A percentile compares a stretch with the other conserved stretches of the same genome.
Conservation (phyloP, 2,329 filamentous ascomycete species). For the Aspergillus novofumigatus region DNA sequence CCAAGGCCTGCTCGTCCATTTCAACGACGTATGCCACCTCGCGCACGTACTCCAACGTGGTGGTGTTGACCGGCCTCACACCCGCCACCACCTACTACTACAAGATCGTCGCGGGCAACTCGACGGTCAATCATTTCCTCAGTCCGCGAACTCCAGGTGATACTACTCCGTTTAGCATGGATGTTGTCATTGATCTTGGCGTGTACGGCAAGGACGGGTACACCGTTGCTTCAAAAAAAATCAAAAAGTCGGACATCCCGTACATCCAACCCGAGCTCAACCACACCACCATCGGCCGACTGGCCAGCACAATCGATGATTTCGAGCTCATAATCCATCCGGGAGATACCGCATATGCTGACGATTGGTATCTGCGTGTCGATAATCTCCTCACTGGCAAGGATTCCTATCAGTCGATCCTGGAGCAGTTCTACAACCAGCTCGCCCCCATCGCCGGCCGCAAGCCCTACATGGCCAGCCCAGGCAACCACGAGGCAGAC, state of each 20-base stretch:
- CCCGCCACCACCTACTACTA: constrained; percentile 59
- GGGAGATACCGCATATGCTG: constrained; percentile 55
- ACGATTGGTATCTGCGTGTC: constrained; percentile 51
- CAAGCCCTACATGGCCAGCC: constrained; percentile 55
- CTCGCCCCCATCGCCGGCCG: constrained; percentile 51
- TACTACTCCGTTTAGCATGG: constrained; percentile 50
- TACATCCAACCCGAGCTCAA: constrained; percentile 50
- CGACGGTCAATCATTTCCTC: constrained; percentile 50
- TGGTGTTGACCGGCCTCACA: constrained; percentile 43
- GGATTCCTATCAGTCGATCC: constrained; percentile 54
- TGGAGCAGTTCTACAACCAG: constrained; percentile 55
- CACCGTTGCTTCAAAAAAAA: constrained; percentile 43
- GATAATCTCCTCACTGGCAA: constrained; percentile 47
- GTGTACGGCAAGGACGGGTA: constrained; percentile 53
- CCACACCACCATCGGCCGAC: constrained; percentile 55
- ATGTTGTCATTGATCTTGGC: constrained; percentile 53
- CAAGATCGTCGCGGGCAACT: constrained; percentile 55
- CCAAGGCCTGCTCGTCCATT: constrained; percentile 42
- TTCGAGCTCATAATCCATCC: constrained; percentile 48
- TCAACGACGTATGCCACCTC: constrained; percentile 52
- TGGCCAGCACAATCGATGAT: constrained; percentile 50
- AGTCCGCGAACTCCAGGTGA: constrained; percentile 54
- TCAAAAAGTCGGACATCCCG: constrained; percentile 49
- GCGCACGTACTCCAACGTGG: constrained; percentile 52
- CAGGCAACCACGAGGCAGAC: constrained; percentile 58